Conservation (phyloP, 106 monocot species). For the Allium cepa region DNA sequence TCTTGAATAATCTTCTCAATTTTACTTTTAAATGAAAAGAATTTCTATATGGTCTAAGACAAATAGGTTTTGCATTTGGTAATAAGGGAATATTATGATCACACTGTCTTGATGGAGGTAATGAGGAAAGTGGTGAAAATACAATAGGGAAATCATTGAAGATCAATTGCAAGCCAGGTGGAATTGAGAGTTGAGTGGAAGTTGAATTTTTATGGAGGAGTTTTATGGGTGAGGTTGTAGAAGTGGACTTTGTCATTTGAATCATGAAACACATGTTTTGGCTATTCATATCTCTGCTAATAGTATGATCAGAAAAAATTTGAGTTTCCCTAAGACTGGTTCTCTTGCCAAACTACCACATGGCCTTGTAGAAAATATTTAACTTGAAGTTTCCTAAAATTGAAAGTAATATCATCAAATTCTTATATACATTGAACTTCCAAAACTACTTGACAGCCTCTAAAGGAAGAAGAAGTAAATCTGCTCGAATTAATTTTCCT, state of each 20-base stretch:
- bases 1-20: too few species aligned
- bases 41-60: not conserved
- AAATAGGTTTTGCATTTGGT: not conserved
- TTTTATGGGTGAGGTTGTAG: too few species aligned
- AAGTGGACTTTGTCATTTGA: too few species aligned
- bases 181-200: too few species aligned
- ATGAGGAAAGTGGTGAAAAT: not conserved
- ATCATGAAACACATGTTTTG: too few species aligned
- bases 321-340: not conserved
- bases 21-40: not conserved
- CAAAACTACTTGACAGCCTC: not conserved
- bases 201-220: too few species aligned
- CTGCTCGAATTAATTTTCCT: not conserved
- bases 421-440: not conserved
- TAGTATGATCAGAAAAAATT: too few species aligned
- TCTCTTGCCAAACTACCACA: not conserved
- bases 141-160: not conserved
- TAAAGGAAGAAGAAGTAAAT: not conserved
- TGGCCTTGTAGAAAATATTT: not conserved
- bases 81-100: not conserved
- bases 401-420: too few species aligned
- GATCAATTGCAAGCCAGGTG: too few species aligned
- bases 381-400: too few species aligned
- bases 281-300: not conserved
- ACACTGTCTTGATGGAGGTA: not conserved